These are phyloP conservation scores for Plasmopara halstedii DNA, from an alignment of 352 stramenopile genomes.

Conservation along the genomic window DNA sequence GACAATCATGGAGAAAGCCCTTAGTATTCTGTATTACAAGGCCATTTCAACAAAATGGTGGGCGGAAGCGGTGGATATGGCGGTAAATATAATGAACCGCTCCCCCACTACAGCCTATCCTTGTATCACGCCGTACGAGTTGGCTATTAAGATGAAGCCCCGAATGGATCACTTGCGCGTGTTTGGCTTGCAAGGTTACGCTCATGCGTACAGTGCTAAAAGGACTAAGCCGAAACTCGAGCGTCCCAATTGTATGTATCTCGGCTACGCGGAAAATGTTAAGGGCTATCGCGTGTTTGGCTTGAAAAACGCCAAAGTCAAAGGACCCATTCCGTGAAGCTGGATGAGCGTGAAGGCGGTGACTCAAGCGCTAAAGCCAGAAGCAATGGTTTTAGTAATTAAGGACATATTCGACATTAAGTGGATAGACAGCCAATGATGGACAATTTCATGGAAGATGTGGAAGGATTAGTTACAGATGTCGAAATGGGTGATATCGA, in stretches of 20 bases:
- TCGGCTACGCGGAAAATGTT: slow-evolving; percentile 5
- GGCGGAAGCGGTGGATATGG: background rate
- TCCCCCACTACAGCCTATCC: background rate
- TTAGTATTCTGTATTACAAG: background rate
- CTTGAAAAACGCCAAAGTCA: slow-evolving; percentile 1
- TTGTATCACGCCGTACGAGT: background rate
- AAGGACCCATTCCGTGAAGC: background rate
- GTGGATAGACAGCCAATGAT: background rate
- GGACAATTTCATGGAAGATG: background rate
- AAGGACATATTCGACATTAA: background rate
- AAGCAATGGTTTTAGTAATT: background rate
- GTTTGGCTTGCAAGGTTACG: background rate
- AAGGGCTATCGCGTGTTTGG: background rate
- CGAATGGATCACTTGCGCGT: background rate
- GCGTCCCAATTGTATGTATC: slow-evolving; percentile 3
- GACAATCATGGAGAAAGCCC: background rate
- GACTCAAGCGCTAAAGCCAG: background rate
- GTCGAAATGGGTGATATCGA: background rate
- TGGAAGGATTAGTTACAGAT: background rate
- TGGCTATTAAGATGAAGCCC: background rate
- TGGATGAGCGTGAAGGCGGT: background rate
- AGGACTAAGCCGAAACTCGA: slow-evolving; percentile 3
- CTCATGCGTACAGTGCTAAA: slow-evolving; percentile 4
- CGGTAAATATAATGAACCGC: background rate
- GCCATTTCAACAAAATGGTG: background rate